Evolutionary conservation across 176 grass and related monocot genomes (phyloP), one percentile per base, ranked within the genome.

Genomic region (Eleusine indica): DNA sequence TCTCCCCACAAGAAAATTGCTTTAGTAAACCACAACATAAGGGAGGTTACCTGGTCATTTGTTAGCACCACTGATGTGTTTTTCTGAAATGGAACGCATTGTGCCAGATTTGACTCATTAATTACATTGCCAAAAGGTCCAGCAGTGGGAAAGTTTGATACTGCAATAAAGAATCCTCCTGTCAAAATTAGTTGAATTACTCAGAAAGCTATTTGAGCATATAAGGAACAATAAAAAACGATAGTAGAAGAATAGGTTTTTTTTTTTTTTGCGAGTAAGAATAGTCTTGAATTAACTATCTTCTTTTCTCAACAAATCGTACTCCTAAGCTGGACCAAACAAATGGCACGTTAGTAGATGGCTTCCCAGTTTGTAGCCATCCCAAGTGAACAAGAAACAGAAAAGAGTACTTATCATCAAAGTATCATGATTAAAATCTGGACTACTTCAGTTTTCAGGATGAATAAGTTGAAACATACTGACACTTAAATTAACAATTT

Each of bases 161-260:
- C 95, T 97, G 87, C 92, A 93, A 97, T 65, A 87, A 87, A 97
- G 82, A 94, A 94, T 74, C 60, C 94, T 90, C 89, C 88, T 91
- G 80, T 88, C 89, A 89, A 87, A 85, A 84, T 91, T 89, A 81
- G 82, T 86, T 82, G 86, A 86, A 93, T 91, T 39, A 81, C 70
- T 81, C 87, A 93, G 81, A 91, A 87, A 70, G 15, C 30, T 86
- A 85, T 48, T 62, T 76, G 70, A 44, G 80, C 25, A 87, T 71
- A 21, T 43, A 71, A 79, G 2, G 41, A 56, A 65, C 17, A 43
- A 32, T 2, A 18, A 74, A 73, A 76, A 63, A 60, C 49, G 29
- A 4, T 57, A 60, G 68, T 68, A 82, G 21, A 83, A 85, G 44
- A 71, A 77, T 56, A 66, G 28, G 25, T 25, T 25, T 35, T 35